Evolutionary conservation across 768 basidiomycete genomes (phyloP), one percentile per base, ranked within the genome.

Genomic region (Auricularia sp.): DNA sequence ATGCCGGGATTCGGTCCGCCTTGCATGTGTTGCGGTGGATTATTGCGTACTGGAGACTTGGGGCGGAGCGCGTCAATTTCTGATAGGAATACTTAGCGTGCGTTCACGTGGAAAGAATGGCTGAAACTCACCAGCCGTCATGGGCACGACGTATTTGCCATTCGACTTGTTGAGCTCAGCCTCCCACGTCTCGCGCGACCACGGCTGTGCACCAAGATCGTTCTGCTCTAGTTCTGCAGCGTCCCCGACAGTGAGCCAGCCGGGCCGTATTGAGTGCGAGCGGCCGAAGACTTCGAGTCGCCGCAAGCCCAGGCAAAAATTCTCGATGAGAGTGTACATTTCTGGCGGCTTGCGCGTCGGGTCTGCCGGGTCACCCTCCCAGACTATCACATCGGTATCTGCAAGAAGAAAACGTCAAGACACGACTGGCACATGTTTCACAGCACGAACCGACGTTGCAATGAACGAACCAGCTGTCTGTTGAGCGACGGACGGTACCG

Each of bases 321-420:
- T 98, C 75, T 99, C 97, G 72, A 98, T 90, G 51, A 99, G 83
- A 3, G 88, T 87, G 77, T 98, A 95, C 80, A 94, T 90, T 74
- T 98, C 96, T 18, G 95, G 93, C 0, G 97, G 97, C 75, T 93
- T 93, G 54, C 86, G 84, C 2, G 84, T 87, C 2, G 91, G 90
- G 74, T 96, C 93, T 72, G 80, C 74, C 5, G 86, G 78, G 69
- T 95, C 92, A n/a, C 92, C 90, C 79, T 94, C 91, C 93, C 95
- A 97, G 21, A 98, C 87, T 64, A 96, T 87, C 10, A 96, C 91
- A 73, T 97, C 94, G n/a, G 94, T 96, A 71, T 96, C 94, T 93
- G 66, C 39, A 53, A 33, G 35, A 29, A 33, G 21, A 18, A 18
- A 29, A 29, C 29, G 29, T 29, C 29, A 29, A 29, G 29, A 29